These are phyloP conservation scores for Sequoia sempervirens DNA, from an alignment of 75 land plant genomes.

Conservation along the genomic window DNA sequence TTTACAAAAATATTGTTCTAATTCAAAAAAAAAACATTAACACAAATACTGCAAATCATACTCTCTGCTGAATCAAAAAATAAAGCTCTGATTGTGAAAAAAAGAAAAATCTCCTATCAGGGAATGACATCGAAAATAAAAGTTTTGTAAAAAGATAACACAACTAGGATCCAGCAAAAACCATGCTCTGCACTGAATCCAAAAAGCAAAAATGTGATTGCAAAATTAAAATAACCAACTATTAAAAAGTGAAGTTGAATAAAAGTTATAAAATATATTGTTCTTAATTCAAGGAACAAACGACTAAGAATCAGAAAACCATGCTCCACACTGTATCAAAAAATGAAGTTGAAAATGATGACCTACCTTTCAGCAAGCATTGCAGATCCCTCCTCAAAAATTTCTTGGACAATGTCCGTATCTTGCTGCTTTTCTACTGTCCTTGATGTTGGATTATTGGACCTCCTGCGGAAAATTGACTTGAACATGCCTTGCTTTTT, in stretches of 20 bases:
- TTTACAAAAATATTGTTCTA: background rate
- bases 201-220: background rate
- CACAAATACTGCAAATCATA: background rate
- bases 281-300: background rate
- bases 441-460: constrained; percentile 33
- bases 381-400: constrained; percentile 97
- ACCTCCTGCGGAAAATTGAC: constrained; percentile 46
- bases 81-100: background rate
- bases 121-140: background rate
- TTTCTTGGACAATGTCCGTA: constrained; percentile 70
- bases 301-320: background rate
- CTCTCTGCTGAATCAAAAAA: background rate
- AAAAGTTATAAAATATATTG: background rate
- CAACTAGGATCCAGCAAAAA: background rate
- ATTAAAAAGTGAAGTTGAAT: background rate
- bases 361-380: constrained; percentile 82
- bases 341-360: constrained; percentile 2
- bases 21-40: background rate
- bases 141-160: background rate
- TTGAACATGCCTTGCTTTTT: constrained; percentile 76
- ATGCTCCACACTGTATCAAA: background rate
- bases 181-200: background rate
- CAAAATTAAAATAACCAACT: background rate
- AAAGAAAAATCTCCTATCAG: no score
- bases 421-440: constrained; percentile 29